A percentile compares a stretch with the other conserved stretches of the same genome.
These are phyloP conservation scores for Sphaerostilbella broomeana DNA, from an alignment of 2,329 filamentous ascomycete genomes.

Conservation along the genomic window DNA sequence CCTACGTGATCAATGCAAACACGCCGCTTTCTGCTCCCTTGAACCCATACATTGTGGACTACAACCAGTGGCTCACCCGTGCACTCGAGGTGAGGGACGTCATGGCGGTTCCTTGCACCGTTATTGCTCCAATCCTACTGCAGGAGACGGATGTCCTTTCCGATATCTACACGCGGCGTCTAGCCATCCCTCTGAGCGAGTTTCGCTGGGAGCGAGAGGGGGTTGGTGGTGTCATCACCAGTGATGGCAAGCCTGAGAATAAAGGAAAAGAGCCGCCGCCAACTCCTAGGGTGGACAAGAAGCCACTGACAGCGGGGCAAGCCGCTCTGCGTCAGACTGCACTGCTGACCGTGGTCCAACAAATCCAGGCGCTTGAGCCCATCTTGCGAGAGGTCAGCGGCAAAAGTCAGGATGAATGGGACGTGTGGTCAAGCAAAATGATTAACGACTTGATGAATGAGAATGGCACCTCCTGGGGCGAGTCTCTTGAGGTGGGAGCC, in stretches of 20 bases:
- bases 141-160: conserved; percentile 69
- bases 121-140: conserved; percentile 68
- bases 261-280: conserved; percentile 37
- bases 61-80: conserved; percentile 74
- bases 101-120: conserved; percentile 68
- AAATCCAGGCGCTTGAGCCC: conserved; percentile 81
- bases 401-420: conserved; percentile 89
- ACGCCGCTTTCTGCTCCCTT: conserved; percentile 75
- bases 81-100: conserved; percentile 67
- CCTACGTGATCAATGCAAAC: conserved; percentile 74
- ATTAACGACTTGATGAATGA: conserved; percentile 77
- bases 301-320: conserved; percentile 59
- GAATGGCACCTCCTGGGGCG: conserved; percentile 71
- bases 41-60: conserved; percentile 76
- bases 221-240: conserved; percentile 55
- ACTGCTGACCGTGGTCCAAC: conserved; percentile 71
- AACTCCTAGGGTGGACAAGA: conserved; percentile 25
- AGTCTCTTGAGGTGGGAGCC: conserved; percentile 80
- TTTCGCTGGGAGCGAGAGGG: conserved; percentile 81
- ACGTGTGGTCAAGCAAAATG: conserved; percentile 81
- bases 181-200: conserved; percentile 82
- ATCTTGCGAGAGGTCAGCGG: conserved; percentile 73
- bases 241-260: conserved; percentile 51
- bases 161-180: conserved; percentile 64
- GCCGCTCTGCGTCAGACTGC: conserved; percentile 70